Evolutionary conservation across 352 stramenopile genomes (phyloP), one percentile per base, ranked within the genome.

Genomic region (Globisporangium spinosum): DNA sequence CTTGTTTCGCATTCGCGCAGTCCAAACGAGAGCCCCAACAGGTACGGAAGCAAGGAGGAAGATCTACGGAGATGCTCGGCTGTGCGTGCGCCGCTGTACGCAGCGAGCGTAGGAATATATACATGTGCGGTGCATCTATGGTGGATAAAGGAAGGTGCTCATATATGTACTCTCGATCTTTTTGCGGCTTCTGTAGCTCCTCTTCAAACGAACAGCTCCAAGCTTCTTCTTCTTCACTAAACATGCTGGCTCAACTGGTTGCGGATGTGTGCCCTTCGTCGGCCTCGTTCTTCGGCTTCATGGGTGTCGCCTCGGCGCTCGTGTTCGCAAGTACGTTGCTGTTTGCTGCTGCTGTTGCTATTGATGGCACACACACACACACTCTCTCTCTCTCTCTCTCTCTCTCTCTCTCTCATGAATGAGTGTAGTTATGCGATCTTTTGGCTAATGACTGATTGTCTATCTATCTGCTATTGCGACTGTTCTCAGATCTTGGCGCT

Each of bases 241-340:
- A 32, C 27, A 80, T 81, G 75, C 57, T 85, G 49, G 70, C 77
- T 57, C 71, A 88, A 65, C 70, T 89, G 47, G 81, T 91, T 67
- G 94, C 94, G 77, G 96, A 99, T 87, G 97, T 97, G 67, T 99
- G 97, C 79, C 97, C 97, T 55, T 97, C 97, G 66, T 99, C 94
- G 75, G 97, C 97, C 63, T 97, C 97, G 75, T 99, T 99, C 89
- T 99, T 99, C 76, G 98, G 98, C 71, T 99, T 99, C 82, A 99
- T 99, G 96, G 97, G 97, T 70, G 97, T 99, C 17, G 97, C 97
- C 66, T 90, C 89, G 62, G 93, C 93, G 25, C 89, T 98, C 68
- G 92, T 98, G 59, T 97, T 98, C 74, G 89, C 88, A 64, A 98
- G 90, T 97, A 85, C 76, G 88, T 90, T 64, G 40, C 45, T 15